Percentiles rank a stretch among this genome's conserved stretches.
These are phyloP conservation scores for Pyrenochaeta sp. DNA, from an alignment of 2,329 filamentous ascomycete genomes.

Conservation along the genomic window DNA sequence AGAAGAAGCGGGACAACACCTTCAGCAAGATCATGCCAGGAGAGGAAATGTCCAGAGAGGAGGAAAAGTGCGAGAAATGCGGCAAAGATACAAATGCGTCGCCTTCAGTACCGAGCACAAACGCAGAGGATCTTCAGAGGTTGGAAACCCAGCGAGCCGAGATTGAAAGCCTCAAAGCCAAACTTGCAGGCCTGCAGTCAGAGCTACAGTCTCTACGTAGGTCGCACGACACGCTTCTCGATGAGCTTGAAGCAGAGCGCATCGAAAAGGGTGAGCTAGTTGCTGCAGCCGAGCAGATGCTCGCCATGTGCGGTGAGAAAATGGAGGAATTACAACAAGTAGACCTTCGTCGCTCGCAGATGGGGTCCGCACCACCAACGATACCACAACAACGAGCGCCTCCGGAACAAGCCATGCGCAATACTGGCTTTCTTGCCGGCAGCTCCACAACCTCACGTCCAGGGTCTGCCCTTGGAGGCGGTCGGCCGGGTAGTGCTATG, in stretches of 20 bases:
- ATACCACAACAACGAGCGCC: constrained; percentile 23
- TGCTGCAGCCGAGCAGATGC: constrained; percentile 83
- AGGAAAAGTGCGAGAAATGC: constrained; percentile 21
- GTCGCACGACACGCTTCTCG: constrained; percentile 72
- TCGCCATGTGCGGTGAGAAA: constrained; percentile 67
- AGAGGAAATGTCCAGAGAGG: constrained; percentile 17
- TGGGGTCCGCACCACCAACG: constrained; percentile 24
- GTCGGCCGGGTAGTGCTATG: constrained; percentile 35
- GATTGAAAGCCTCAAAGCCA: constrained; percentile 74
- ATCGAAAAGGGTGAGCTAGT: constrained; percentile 87
- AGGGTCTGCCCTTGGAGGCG: constrained; percentile 35
- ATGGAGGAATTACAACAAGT: constrained; percentile 49
- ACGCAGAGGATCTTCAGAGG: constrained; percentile 55
- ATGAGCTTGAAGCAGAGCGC: constrained; percentile 75
- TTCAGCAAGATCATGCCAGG: constrained; percentile 63
- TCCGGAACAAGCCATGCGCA: constrained; percentile 35
- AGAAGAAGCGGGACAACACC: constrained; percentile 70
- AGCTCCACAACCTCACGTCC: constrained; percentile 32
- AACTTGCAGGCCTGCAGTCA: constrained; percentile 77
- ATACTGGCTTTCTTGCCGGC: constrained; percentile 43
- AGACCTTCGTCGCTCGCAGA: constrained; percentile 63
- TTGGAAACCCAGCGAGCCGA: constrained; percentile 72
- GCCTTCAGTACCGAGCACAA: constrained; percentile 13
- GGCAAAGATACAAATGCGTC: constrained; percentile 12
- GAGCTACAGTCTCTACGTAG: constrained; percentile 74